Conservation (phyloP, 75 land plant species). For the Sequoia sempervirens region DNA sequence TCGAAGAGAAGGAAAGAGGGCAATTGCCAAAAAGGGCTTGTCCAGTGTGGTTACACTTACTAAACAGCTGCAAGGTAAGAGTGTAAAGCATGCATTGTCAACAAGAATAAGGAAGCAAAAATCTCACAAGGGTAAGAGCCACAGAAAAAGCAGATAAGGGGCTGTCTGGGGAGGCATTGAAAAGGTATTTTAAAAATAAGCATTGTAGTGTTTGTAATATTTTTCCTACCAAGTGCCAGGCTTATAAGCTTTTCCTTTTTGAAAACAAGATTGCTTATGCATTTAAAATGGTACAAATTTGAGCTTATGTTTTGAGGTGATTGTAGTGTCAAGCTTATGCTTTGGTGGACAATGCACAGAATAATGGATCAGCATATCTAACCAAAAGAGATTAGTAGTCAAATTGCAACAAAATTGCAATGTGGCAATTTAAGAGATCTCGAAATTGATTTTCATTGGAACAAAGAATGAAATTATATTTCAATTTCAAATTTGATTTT, state of each 20-base stretch:
- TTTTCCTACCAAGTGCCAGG: neutral
- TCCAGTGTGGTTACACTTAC: conserved; percentile 67
- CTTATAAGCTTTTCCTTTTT: neutral
- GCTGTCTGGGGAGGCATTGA: neutral
- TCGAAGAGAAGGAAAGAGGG: conserved; percentile 67
- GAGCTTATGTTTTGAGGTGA: neutral
- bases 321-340: neutral
- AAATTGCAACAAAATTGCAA: too few species aligned
- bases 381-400: too few species aligned
- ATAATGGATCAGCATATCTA: too few species aligned
- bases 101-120: conserved; percentile 35
- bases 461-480: neutral
- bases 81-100: conserved; percentile 55
- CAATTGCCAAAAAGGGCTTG: conserved; percentile 91
- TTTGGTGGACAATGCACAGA: too few species aligned
- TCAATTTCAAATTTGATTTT: neutral
- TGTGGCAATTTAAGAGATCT: neutral
- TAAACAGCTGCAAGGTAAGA: conserved; percentile 79
- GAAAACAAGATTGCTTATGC: neutral
- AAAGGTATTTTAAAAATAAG: neutral
- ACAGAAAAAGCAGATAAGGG: conserved; percentile 22
- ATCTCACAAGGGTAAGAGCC: conserved; percentile 32
- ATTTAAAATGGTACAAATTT: neutral
- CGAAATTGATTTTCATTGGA: neutral
- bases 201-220: neutral